Base-by-base conservation (phyloP, 1,284 basidiomycete genomes). In the Trametes sp. region DNA sequence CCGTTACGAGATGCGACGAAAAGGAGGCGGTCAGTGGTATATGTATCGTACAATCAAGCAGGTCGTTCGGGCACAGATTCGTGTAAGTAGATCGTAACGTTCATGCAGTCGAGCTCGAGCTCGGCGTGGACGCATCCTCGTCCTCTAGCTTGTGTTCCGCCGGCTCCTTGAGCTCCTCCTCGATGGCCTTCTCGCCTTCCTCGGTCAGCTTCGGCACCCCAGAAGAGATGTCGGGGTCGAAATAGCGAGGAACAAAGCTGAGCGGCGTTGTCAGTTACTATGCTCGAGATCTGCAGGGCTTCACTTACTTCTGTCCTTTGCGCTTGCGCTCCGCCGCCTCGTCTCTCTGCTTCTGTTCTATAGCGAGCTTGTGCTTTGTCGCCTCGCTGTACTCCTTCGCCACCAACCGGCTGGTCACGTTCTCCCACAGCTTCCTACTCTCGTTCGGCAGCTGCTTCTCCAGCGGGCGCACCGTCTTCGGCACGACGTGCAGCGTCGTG, bases 281-380 rank as follows among this genome's bases (percentile, higher is more conserved):
- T 13, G 23, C 44, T 5, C 38, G 50, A 54, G 41, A 52, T 49
- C 26, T 58, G 28, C 35, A 55, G 61, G 53, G 35, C 50, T 53
- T 42, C 16, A 90, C 94, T 82, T 73, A 96, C 93, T 85, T 82
- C 51, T 85, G 77, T 21, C 89, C 92, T 62, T 86, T 90, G 72
- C 82, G 84, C 81, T 95, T 96, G 76, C 93, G 82, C 75, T 94
- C 90, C 14, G 89, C 89, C 9, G 95, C 92, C 48, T 88, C 85
- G 67, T 97, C 95, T 59, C 96, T 82, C 81, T 98, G 96, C 72
- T 77, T 84, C 83, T 98, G 95, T 80, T 98, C 96, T 59, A 98
- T 96, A 5, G 76, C 77, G 60, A 95, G 87, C 81, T 98, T 98
- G 77, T 91, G 85, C 80, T 83, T 91, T 53, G 93, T 97, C 57